Percentiles rank a stretch among this genome's conserved stretches.
Conservation (phyloP, 2,329 filamentous ascomycete genomes). For the Sporothrix pallida region DNA sequence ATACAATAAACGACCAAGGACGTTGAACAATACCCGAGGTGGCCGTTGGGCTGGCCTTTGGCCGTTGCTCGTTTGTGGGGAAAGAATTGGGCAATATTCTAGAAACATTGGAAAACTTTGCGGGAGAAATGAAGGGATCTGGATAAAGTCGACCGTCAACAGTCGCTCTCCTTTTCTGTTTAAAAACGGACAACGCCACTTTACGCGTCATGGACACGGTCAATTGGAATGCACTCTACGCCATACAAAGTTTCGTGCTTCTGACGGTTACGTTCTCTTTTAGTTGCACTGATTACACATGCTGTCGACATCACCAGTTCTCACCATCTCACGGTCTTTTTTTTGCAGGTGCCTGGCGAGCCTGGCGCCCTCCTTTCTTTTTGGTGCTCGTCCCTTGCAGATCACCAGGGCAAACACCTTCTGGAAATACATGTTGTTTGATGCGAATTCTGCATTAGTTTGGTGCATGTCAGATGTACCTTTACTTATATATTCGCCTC, state of each 20-base stretch:
- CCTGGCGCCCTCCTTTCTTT: neutral
- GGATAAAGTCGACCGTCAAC: neutral
- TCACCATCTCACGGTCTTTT: neutral
- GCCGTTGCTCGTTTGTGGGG: neutral
- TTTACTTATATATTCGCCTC: neutral
- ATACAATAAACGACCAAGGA: neutral
- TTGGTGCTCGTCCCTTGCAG: neutral
- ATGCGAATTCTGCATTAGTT: neutral
- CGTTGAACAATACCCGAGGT: neutral
- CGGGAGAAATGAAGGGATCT: neutral
- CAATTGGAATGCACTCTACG: neutral
- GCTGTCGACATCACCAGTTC: too few species aligned
- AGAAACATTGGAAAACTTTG: constrained; percentile 1
- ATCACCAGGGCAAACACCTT: neutral
- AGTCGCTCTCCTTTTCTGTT: too few species aligned
- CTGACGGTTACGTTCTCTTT: neutral
- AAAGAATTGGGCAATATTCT: neutral
- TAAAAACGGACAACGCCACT: neutral
- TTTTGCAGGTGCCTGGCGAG: neutral
- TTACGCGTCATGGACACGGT: constrained; percentile 7
- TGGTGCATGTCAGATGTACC: neutral
- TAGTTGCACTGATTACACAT: too few species aligned
- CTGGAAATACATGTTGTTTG: neutral
- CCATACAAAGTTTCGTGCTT: neutral
- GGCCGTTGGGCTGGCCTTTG: neutral